Conservation (phyloP, 1,284 basidiomycete genomes). For the Pseudozyma flocculosa region DNA sequence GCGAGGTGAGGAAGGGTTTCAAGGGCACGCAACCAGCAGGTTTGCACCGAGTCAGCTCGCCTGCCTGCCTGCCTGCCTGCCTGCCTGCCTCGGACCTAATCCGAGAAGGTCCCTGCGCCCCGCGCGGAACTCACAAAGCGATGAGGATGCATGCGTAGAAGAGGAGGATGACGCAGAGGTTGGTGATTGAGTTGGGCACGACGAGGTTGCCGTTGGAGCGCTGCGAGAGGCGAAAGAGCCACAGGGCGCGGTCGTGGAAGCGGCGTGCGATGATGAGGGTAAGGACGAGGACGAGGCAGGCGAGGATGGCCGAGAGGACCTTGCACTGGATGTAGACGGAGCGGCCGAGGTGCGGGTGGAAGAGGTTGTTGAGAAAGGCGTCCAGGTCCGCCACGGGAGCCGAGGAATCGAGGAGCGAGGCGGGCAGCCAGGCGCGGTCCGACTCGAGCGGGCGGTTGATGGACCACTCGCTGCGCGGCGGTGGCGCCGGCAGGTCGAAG, state of each 20-base stretch:
- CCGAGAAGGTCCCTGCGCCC: too few relatives aligned
- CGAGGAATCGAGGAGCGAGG: too few relatives aligned
- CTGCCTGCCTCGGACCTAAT: too few relatives aligned
- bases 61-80: too few relatives aligned
- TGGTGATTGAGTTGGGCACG: slow-evolving; percentile 24
- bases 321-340: slow-evolving; percentile 25
- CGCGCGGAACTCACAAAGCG: slow-evolving; percentile 20
- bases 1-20: too few relatives aligned
- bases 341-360: slow-evolving; percentile 6
- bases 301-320: slow-evolving; percentile 14
- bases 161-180: slow-evolving; percentile 18
- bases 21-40: too few relatives aligned
- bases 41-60: too few relatives aligned
- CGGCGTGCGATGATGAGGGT: slow-evolving; percentile 15
- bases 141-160: slow-evolving; percentile 16
- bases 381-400: too few relatives aligned
- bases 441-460: too few relatives aligned
- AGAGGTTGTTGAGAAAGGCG: slow-evolving; percentile 17
- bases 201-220: slow-evolving; percentile 23
- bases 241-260: slow-evolving; percentile 17
- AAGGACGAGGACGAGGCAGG: slow-evolving; percentile 11
- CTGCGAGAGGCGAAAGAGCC: slow-evolving; percentile 17
- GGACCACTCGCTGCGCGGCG: too few relatives aligned
- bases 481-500: too few relatives aligned
- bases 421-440: slow-evolving; percentile 17